These are phyloP conservation scores for Volvox carteri DNA, from an alignment of 163 green algal genomes.

Conservation along the genomic window DNA sequence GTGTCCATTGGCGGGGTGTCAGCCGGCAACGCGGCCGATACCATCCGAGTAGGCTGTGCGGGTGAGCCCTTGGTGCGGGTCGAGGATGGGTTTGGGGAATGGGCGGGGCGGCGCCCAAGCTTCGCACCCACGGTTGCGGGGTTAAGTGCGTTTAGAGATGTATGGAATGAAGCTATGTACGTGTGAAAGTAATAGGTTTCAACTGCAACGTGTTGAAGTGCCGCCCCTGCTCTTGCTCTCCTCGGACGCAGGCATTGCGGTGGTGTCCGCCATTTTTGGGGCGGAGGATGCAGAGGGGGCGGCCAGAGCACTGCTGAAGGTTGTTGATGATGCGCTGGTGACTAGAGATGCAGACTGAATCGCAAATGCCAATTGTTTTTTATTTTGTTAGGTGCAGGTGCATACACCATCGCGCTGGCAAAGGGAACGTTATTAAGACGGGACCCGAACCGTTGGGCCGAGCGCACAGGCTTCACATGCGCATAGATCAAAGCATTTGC, in stretches of 20 bases:
- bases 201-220: too few species aligned
- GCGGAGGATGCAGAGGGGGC: slow-evolving; percentile 67
- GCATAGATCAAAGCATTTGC: too few species aligned
- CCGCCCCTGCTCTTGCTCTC: too few species aligned
- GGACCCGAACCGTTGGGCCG: too few species aligned
- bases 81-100: neutral
- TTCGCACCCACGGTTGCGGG: too few species aligned
- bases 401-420: too few species aligned
- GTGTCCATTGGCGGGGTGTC: slow-evolving; percentile 95
- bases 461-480: too few species aligned
- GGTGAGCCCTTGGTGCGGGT: slow-evolving; percentile 62
- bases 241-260: slow-evolving; percentile 80
- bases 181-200: too few species aligned
- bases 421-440: too few species aligned
- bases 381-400: neutral
- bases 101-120: neutral
- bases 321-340: slow-evolving; percentile 63
- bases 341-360: too few species aligned
- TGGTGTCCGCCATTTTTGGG: slow-evolving; percentile 91
- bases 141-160: too few species aligned
- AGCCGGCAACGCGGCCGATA: slow-evolving; percentile 71
- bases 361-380: neutral
- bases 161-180: too few species aligned
- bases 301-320: slow-evolving; percentile 55
- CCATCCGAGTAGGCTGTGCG: slow-evolving; percentile 70